Percentiles rank a stretch among this genome's conserved stretches.
phyloP scores from a whole-genome alignment of 371 early-diverging fungal species.

The Rhizomucor miehei region DNA sequence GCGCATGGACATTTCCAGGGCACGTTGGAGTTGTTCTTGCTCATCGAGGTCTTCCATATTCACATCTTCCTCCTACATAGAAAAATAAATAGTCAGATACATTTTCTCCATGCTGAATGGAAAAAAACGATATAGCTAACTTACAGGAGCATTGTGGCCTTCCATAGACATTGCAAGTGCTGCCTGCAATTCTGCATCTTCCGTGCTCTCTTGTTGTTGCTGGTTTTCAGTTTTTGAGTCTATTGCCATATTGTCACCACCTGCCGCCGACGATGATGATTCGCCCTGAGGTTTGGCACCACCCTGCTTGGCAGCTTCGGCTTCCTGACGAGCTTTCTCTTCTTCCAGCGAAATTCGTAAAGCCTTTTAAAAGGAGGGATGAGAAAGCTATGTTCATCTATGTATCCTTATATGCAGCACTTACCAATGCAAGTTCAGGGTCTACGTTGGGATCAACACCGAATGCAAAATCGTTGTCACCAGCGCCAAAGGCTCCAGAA shows the following conservation, averaged over 20 bases:
- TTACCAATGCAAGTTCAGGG: constrained; percentile 92
- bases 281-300: constrained; percentile 24
- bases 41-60: constrained; percentile 78
- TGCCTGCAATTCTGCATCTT: constrained; percentile 36
- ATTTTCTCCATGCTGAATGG: neutral
- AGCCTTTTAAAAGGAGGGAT: too few species aligned
- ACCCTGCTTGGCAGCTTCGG: constrained; percentile 51
- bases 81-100: neutral
- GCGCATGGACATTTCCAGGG: constrained; percentile 87
- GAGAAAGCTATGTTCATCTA: too few species aligned
- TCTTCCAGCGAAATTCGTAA: constrained; percentile 96
- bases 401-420: too few species aligned
- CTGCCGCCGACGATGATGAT: constrained; percentile 29
- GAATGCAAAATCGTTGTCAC: constrained; percentile 82
- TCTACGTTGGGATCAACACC: constrained; percentile 95
- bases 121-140: neutral
- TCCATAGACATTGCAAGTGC: constrained; percentile 72
- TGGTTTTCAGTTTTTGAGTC: constrained; percentile 36
- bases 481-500: constrained; percentile 39
- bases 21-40: constrained; percentile 86
- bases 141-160: constrained; percentile 14
- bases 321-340: constrained; percentile 91
- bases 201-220: constrained; percentile 34
- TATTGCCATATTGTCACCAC: constrained; percentile 45
- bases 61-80: constrained; percentile 48